Base-by-base conservation (phyloP, 805 yeast species). In the Priceomyces medius region DNA sequence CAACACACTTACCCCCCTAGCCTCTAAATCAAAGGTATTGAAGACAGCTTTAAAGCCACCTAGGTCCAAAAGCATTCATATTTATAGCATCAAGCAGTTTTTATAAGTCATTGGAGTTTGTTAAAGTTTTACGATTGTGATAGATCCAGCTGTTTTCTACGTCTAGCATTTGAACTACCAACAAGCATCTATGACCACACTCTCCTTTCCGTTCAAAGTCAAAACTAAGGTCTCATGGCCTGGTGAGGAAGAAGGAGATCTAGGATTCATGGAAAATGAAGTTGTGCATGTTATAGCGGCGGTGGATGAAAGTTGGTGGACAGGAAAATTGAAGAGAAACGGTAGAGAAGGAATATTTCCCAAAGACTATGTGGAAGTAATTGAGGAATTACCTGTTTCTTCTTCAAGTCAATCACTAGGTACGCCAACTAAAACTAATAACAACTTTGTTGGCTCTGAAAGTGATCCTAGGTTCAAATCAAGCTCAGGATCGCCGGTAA, bases 221-320 rank as follows among this genome's bases (percentile, higher is more conserved):
- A 79, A 78, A 56, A 93, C 99, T 7, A 77, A 77, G 29, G 91
- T 86, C 58, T 88, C 96, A 18, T 90, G 97, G 97, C 83, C 97
- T 16, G 98, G 97, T 12, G 89, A 88, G 55, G 80, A 85, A 54
- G 86, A 82, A 41, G 85, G 86, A 35, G 97, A 93, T 57, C 71
- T 93, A 32, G 98, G 98, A 0, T 93, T 93, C 59, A 76, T 90
- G 16, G 98, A 93, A 64, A 96, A 95, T 38, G 98, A 93, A 57
- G 68, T 87, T 38, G 87, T 93, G 51, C 96, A 88, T 47, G 95
- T 93, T 3, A 76, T 81, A 39, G 73, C 80, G 44, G 67, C 80
- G 8, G 87, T 91, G 3, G 95, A 93, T 56, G 96, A 95, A 14
- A 82, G 82, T 54, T 88, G 96, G 95, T 89, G 91, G 85, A 86